A percentile compares a stretch with the other conserved stretches of the same genome.
These are phyloP conservation scores for Hibiscus tridactylites DNA, from an alignment of 345 rosid genomes.

Conservation along the genomic window DNA sequence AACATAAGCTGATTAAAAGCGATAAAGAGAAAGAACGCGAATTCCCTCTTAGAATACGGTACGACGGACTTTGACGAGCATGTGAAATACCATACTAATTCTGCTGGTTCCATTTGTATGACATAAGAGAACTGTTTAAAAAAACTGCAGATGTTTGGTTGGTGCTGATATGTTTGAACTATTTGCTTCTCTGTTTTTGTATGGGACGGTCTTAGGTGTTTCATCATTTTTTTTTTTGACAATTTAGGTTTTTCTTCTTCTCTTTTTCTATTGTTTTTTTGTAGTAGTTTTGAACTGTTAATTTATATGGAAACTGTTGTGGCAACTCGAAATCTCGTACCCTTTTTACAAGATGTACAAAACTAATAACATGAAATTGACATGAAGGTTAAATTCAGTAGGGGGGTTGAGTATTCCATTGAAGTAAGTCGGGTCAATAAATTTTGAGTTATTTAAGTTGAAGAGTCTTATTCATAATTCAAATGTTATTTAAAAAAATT, in stretches of 20 bases:
- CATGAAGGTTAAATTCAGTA: too few species aligned
- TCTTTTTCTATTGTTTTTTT: neutral
- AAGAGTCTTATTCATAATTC: too few species aligned
- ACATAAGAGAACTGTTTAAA: constrained; percentile 9
- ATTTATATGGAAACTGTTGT: too few species aligned
- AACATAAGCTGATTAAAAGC: constrained; percentile 14
- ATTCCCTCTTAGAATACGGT: constrained; percentile 10
- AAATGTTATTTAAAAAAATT: too few species aligned
- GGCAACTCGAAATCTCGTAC: too few species aligned
- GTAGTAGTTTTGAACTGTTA: neutral
- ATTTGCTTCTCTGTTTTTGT: neutral
- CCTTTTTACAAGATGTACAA: too few species aligned
- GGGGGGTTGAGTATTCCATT: too few species aligned
- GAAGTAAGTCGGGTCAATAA: too few species aligned
- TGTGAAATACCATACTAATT: constrained; percentile 8
- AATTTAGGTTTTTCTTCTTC: neutral
- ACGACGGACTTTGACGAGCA: constrained; percentile 13
- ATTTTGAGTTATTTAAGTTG: too few species aligned
- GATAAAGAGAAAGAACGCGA: constrained; percentile 1
- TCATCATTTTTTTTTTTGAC: neutral
- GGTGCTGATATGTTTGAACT: constrained; percentile 3
- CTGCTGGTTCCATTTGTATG: constrained; percentile 26
- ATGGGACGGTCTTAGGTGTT: neutral
- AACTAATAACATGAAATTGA: too few species aligned
- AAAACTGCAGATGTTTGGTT: constrained; percentile 11